Conservation (phyloP, 768 basidiomycete genomes). For the Termitomyces sp. region DNA sequence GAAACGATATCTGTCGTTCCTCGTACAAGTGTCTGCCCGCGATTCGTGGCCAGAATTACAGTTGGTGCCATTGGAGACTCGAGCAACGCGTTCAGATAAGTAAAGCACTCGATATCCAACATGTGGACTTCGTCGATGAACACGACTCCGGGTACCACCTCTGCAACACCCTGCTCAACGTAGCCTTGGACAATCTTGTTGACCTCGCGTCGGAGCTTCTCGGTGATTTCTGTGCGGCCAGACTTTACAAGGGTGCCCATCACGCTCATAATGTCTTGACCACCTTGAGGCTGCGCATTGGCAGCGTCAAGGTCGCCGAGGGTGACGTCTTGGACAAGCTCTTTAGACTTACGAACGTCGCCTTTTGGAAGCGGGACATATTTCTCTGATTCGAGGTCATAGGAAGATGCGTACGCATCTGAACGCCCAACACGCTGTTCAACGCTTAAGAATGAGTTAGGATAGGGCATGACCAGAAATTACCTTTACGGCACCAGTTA, state of each 20-base stretch:
- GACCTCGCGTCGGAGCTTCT: conserved; percentile 92
- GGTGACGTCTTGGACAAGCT: conserved; percentile 24
- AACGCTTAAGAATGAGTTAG: background rate
- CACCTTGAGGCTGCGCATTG: conserved; percentile 90
- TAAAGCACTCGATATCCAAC: conserved; percentile 99
- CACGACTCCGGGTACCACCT: conserved; percentile 94
- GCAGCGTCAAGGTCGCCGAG: conserved; percentile 91
- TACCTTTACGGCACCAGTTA: conserved; percentile 94
- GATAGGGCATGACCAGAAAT: conserved; percentile 1
- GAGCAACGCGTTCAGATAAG: conserved; percentile 91
- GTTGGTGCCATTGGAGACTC: conserved; percentile 97
- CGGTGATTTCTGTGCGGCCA: conserved; percentile 95
- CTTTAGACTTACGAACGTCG: conserved; percentile 23
- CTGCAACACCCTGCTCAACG: conserved; percentile 97
- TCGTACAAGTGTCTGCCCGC: conserved; percentile 87
- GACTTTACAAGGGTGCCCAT: conserved; percentile 88
- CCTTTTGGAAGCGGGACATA: conserved; percentile 85
- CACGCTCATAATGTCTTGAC: conserved; percentile 98
- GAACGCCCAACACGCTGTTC: conserved; percentile 89
- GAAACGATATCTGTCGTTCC: conserved; percentile 90
- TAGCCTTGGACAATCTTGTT: conserved; percentile 97
- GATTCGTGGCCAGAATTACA: conserved; percentile 94
- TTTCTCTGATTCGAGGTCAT: conserved; percentile 96
- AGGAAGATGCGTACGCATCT: conserved; percentile 95
- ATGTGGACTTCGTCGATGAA: conserved; percentile 98